These are phyloP conservation scores for Coemansia sp. DNA, from an alignment of 192 early-diverging fungal genomes.

Conservation along the genomic window DNA sequence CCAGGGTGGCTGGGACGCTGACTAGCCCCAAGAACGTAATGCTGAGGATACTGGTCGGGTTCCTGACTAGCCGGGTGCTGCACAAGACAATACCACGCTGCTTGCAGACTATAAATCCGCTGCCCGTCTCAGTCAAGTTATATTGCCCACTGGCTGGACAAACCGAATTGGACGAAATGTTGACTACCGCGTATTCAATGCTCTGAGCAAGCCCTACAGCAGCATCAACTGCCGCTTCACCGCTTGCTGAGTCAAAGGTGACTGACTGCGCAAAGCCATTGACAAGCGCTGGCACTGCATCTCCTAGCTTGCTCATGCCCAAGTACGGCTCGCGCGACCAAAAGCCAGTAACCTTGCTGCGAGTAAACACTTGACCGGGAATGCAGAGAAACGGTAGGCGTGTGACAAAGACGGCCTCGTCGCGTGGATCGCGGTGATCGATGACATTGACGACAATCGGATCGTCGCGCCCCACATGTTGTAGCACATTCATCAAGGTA, in stretches of 20 bases:
- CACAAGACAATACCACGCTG: constrained; percentile 77
- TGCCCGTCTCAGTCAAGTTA: constrained; percentile 55
- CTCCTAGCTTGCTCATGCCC: constrained; percentile 2
- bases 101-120: constrained; percentile 69
- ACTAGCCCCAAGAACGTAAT: constrained; percentile 84
- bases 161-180: constrained; percentile 9
- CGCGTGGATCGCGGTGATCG: constrained; percentile 37
- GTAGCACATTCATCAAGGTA: constrained; percentile 24
- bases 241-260: not conserved
- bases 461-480: constrained; percentile 10
- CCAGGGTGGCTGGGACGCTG: constrained; percentile 72
- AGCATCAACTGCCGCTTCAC: not conserved
- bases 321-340: constrained; percentile 30
- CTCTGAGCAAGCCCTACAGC: not conserved
- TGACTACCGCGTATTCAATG: constrained; percentile 18
- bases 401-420: constrained; percentile 76
- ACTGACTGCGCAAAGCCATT: not conserved
- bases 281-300: not conserved
- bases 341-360: constrained; percentile 35
- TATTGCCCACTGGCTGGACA: constrained; percentile 27
- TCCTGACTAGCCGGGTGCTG: constrained; percentile 74
- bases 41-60: constrained; percentile 75
- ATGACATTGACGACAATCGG: constrained; percentile 25
- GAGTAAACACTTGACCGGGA: constrained; percentile 21
- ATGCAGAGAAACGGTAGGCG: constrained; percentile 16